These are phyloP conservation scores for Hypoxylon lenormandii DNA, from an alignment of 495 filamentous ascomycete species.

Conservation along the genomic window DNA sequence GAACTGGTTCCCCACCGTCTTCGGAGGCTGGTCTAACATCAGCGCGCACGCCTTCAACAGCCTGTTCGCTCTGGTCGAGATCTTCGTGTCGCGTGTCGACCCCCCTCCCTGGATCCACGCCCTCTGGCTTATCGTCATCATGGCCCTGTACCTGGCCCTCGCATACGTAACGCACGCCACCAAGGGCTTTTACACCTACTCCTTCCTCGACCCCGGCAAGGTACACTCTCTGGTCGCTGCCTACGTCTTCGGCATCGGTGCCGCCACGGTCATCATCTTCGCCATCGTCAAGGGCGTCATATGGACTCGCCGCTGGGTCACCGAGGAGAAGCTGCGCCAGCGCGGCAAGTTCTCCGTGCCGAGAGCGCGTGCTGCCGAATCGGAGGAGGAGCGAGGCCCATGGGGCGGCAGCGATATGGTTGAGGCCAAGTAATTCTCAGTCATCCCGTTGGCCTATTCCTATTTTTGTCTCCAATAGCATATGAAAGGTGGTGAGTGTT, in stretches of 20 bases:
- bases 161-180: conserved; percentile 78
- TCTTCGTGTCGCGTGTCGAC: conserved; percentile 71
- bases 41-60: conserved; percentile 80
- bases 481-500: too few species aligned
- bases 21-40: conserved; percentile 75
- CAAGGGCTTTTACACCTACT: conserved; percentile 78
- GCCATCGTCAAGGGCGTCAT: conserved; percentile 62
- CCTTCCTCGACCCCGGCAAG: conserved; percentile 72
- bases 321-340: conserved; percentile 64
- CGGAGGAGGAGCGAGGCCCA: conserved; percentile 3
- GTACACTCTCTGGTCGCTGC: conserved; percentile 61
- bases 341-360: conserved; percentile 57
- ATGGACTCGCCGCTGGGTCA: conserved; percentile 61
- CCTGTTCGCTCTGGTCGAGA: conserved; percentile 76
- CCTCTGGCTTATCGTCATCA: conserved; percentile 68
- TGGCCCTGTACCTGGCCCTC: conserved; percentile 76
- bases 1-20: conserved; percentile 63
- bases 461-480: too few species aligned
- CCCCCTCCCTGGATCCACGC: conserved; percentile 70
- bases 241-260: conserved; percentile 73
- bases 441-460: too few species aligned
- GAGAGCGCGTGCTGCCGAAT: background rate
- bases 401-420: too few species aligned
- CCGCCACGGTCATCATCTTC: conserved; percentile 74
- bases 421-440: too few species aligned